Percentiles rank a stretch among this genome's conserved stretches.
Conservation (phyloP, 1,284 basidiomycete genomes). For the Ceratobasidium papillatum region DNA sequence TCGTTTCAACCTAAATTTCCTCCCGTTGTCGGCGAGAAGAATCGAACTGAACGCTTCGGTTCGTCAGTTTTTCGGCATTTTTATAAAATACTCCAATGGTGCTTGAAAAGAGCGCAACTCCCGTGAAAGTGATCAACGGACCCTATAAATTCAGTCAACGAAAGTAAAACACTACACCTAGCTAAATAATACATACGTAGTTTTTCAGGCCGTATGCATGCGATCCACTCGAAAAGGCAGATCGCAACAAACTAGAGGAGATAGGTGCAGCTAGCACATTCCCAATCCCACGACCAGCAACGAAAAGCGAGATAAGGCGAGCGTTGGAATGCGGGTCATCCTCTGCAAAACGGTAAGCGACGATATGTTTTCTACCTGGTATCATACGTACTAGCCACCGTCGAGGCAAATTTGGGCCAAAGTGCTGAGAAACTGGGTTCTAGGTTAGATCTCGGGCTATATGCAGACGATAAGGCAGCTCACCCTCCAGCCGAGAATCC, state of each 20-base stretch:
- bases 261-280: constrained; percentile 38
- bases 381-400: constrained; percentile 40
- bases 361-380: background rate
- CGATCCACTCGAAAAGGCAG: constrained; percentile 4
- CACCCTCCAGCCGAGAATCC: constrained; percentile 45
- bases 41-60: background rate
- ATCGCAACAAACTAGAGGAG: constrained; percentile 30
- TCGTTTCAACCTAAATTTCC: background rate
- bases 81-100: constrained; percentile 37
- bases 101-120: constrained; percentile 29
- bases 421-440: constrained; percentile 41
- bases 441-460: background rate
- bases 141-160: background rate
- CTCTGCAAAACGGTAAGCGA: constrained; percentile 22
- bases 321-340: constrained; percentile 42
- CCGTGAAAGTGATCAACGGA: constrained; percentile 31
- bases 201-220: constrained; percentile 38
- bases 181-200: constrained; percentile 6
- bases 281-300: constrained; percentile 39
- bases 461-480: background rate
- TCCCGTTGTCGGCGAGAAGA: background rate
- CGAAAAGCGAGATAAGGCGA: constrained; percentile 43
- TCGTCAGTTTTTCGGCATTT: constrained; percentile 9
- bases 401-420: constrained; percentile 44
- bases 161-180: background rate